phyloP scores from a whole-genome alignment of 2,329 filamentous ascomycete species.

The Septoria petroselini region DNA sequence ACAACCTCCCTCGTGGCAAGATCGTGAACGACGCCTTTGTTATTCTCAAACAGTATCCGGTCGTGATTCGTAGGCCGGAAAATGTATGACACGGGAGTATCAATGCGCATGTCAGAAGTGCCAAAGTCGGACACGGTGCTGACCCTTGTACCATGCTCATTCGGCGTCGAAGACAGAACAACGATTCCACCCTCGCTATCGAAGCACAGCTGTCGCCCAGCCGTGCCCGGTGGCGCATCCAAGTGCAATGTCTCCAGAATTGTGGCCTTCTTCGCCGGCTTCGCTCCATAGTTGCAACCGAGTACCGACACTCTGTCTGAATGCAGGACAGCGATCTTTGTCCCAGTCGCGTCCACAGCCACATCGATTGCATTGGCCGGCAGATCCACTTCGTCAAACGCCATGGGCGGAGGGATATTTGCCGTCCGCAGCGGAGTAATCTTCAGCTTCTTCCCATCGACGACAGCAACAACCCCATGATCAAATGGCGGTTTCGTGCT shows the following conservation, averaged over 20 bases:
- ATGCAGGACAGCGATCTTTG: slow-evolving; percentile 69
- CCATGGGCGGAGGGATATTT: slow-evolving; percentile 91
- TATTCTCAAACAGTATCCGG: slow-evolving; percentile 27
- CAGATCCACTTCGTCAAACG: slow-evolving; percentile 68
- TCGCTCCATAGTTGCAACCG: slow-evolving; percentile 62
- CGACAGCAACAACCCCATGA: slow-evolving; percentile 60
- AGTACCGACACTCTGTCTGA: slow-evolving; percentile 65
- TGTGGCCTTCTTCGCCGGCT: slow-evolving; percentile 44
- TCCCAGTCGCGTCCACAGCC: slow-evolving; percentile 64
- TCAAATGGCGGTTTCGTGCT: slow-evolving; percentile 63
- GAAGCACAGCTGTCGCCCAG: slow-evolving; percentile 49
- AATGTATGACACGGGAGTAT: slow-evolving; percentile 6
- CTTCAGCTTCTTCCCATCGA: slow-evolving; percentile 78
- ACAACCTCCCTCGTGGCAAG: slow-evolving; percentile 12
- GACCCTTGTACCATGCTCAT: slow-evolving; percentile 19
- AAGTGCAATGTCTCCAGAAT: slow-evolving; percentile 38
- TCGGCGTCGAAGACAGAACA: slow-evolving; percentile 31
- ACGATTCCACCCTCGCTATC: slow-evolving; percentile 40
- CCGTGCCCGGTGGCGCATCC: slow-evolving; percentile 15
- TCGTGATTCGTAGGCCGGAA: slow-evolving; percentile 24
- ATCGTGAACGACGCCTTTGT: slow-evolving; percentile 19
- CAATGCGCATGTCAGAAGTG: slow-evolving; percentile 18
- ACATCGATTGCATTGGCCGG: slow-evolving; percentile 68
- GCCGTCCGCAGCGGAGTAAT: slow-evolving; percentile 79
- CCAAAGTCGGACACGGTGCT: slow-evolving; percentile 18